Conservation (phyloP, 108 stramenopile species). For the Hondaea fermentalgiana region DNA sequence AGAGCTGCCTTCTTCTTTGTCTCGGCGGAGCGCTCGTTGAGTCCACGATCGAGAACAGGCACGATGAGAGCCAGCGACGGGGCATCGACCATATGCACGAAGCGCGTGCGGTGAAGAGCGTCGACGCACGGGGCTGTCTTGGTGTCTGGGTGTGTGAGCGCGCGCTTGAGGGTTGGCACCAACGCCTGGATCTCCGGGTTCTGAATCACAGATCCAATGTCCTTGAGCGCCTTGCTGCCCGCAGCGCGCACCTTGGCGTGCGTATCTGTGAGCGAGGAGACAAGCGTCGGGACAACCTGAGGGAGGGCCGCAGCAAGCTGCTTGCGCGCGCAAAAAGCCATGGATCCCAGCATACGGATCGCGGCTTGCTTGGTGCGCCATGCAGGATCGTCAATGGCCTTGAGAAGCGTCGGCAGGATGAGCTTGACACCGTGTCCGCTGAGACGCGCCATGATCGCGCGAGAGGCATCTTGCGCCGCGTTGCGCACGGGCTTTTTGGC, state of each 20-base stretch:
- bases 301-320: slow-evolving; percentile 90
- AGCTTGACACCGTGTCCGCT: slow-evolving; percentile 92
- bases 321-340: slow-evolving; percentile 94
- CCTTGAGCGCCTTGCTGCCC: slow-evolving; percentile 77
- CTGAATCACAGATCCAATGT: slow-evolving; percentile 84
- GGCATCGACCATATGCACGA: slow-evolving; percentile 95
- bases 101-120: slow-evolving; percentile 63
- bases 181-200: slow-evolving; percentile 90
- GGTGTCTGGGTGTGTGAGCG: slow-evolving; percentile 77
- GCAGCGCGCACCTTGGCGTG: slow-evolving; percentile 89
- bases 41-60: slow-evolving; percentile 89
- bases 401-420: slow-evolving; percentile 85
- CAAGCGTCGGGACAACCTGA: slow-evolving; percentile 89
- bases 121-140: slow-evolving; percentile 66
- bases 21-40: slow-evolving; percentile 82
- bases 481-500: slow-evolving; percentile 77
- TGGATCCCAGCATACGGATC: slow-evolving; percentile 89
- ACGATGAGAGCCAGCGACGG: slow-evolving; percentile 97
- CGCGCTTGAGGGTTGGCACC: slow-evolving; percentile 64
- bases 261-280: slow-evolving; percentile 88
- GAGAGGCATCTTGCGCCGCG: slow-evolving; percentile 73
- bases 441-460: slow-evolving; percentile 88
- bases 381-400: slow-evolving; percentile 77
- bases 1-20: slow-evolving; percentile 90
- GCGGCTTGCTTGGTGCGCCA: slow-evolving; percentile 94